Evolutionary conservation across 2,329 filamentous ascomycete species (phyloP), one percentile per base, ranked within the genome.

Genomic region (Aspergillus sp.): DNA sequence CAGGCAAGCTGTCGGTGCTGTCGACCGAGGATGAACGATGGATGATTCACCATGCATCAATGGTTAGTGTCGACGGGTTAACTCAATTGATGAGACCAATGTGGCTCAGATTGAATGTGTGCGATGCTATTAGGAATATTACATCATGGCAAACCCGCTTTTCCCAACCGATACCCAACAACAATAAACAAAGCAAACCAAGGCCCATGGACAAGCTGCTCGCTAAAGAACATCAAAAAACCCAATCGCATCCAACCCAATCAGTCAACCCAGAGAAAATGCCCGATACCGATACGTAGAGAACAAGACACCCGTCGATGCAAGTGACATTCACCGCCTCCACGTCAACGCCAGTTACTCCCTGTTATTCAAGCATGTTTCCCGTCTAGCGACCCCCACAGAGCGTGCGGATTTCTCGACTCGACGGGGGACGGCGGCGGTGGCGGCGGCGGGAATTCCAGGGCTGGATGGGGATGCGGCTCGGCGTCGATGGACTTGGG

Each of bases 401-500:
- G 31, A 2, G 47, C 36, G 42, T 46, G 45, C 19, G 57, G 32
- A 19, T 16, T 41, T 29, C 57, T 56, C 34, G 58, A 60, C 21
- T 60, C 58, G 17, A 66, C 65, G 6, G 67, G 68, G 3, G 67
- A 67, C 44, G 66, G 68, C 19, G 67, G 65, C 41, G 66, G 67
- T 25, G 65, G 64, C 4, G 66, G 64, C 5, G 66, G 66, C 16
- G 67, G 65, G 42, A 62, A 60, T 19, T 58, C 52, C 49, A 57
- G 52, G 34, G 20, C 32, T 11, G 54, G 54, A 2, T 63, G 64
- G 42, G 65, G 64, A 48, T 63, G 58, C 36, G 64, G 61, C 19
- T 65, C 58, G 44, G 64, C 54, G 10, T 64, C 63, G 36, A 62
- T 57, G 25, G 67, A 68, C 49, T 70, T 73, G 21, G 66, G 66